phyloP scores from a whole-genome alignment of 495 filamentous ascomycete genomes.

The Hyaloscypha finlandica region DNA sequence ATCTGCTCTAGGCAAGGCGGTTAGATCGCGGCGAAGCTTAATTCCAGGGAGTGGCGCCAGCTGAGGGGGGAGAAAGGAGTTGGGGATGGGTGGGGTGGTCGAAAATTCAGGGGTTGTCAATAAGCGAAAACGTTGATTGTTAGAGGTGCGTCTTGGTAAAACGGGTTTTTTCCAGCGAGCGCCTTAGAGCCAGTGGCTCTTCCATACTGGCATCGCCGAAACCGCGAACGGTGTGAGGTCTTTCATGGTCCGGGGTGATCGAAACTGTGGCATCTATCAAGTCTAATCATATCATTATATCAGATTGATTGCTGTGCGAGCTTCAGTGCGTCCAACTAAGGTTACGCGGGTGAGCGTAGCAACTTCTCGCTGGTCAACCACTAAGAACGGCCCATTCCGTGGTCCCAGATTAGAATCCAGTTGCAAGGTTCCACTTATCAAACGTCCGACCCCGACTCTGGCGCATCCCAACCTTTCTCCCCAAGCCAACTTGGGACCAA shows the following conservation, averaged over 20 bases:
- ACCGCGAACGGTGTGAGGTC: slow-evolving; percentile 10
- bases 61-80: neutral
- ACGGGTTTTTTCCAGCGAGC: slow-evolving; percentile 7
- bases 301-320: slow-evolving; percentile 2
- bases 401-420: neutral
- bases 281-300: slow-evolving; percentile 14
- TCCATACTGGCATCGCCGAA: slow-evolving; percentile 12
- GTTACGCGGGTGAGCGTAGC: neutral
- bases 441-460: slow-evolving; percentile 3
- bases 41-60: slow-evolving; percentile 7
- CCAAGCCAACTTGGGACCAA: neutral
- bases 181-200: slow-evolving; percentile 9
- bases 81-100: neutral
- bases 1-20: slow-evolving; percentile 18
- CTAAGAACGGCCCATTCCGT: neutral
- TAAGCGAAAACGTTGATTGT: slow-evolving; percentile 32
- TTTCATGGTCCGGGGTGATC: neutral
- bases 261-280: neutral
- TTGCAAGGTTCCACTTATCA: neutral
- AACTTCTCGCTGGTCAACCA: neutral
- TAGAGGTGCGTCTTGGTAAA: slow-evolving; percentile 26
- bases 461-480: neutral
- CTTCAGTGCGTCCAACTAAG: neutral
- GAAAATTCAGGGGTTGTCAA: neutral
- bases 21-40: slow-evolving; percentile 15